Evolutionary conservation across 176 grass and related monocot species (phyloP).

Genomic region (Phoenix roebelenii): DNA sequence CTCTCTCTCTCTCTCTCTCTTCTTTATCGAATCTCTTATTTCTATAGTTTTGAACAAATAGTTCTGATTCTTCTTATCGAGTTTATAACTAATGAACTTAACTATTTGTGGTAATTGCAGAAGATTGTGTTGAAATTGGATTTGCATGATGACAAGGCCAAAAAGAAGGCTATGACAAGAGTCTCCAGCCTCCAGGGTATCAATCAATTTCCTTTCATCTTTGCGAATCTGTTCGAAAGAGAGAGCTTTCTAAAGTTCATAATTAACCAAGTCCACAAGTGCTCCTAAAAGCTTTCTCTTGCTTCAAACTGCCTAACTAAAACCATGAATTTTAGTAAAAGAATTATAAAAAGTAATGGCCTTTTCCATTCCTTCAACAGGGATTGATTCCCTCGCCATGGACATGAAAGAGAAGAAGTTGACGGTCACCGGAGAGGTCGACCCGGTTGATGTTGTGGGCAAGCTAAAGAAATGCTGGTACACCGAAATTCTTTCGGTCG

Average conservation of each 20-base stretch:
- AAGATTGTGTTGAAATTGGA: constrained; percentile 66
- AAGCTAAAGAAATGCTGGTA: constrained; percentile 38
- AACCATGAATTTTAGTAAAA: no score
- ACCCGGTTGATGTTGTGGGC: constrained; percentile 38
- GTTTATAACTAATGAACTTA: no score
- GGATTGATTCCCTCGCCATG: constrained; percentile 40
- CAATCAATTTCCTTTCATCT: neutral
- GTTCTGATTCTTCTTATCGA: no score
- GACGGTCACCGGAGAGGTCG: constrained; percentile 45
- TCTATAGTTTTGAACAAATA: no score
- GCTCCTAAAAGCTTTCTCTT: no score
- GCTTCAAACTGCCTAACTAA: no score
- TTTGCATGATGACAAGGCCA: constrained; percentile 61
- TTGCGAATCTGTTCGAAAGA: neutral
- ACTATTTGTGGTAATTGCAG: no score
- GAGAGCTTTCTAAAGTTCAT: neutral
- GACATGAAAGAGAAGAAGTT: constrained; percentile 64
- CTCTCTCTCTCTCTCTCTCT: no score
- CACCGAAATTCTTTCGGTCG: constrained; percentile 32
- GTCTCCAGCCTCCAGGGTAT: constrained; percentile 52
- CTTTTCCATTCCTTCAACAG: constrained; percentile 13
- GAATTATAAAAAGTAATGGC: no score
- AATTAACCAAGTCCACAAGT: no score
- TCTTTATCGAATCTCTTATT: no score
- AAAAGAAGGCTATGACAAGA: constrained; percentile 55